Conservation (phyloP, 2,329 filamentous ascomycete species). For the Ophiognomonia clavigignenti-juglandacearum region DNA sequence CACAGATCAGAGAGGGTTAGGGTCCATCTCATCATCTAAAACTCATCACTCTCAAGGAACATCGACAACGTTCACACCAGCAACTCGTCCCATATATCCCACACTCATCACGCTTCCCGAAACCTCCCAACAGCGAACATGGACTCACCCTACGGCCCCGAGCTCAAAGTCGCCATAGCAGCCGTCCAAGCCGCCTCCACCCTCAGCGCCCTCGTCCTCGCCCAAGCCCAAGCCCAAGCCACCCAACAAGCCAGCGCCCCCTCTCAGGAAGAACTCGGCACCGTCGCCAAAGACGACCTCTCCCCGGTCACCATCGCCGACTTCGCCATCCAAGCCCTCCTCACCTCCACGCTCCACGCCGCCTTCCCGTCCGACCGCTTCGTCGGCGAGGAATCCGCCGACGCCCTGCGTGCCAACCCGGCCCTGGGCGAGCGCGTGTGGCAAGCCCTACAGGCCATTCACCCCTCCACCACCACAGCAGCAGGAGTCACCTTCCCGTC, state of each 20-base stretch:
- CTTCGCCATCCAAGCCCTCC: slow-evolving; percentile 53
- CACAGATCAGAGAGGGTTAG: neutral
- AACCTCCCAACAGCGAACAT: slow-evolving; percentile 23
- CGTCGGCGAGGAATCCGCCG: slow-evolving; percentile 52
- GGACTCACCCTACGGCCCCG: slow-evolving; percentile 37
- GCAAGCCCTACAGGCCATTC: slow-evolving; percentile 18
- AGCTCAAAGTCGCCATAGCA: slow-evolving; percentile 38
- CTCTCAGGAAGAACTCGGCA: slow-evolving; percentile 26
- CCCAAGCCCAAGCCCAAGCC: slow-evolving; percentile 4
- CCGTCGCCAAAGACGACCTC: slow-evolving; percentile 48
- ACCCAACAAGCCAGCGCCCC: slow-evolving; percentile 38
- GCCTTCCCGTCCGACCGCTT: slow-evolving; percentile 48
- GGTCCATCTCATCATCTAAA: neutral
- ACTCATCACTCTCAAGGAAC: neutral
- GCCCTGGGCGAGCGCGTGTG: slow-evolving; percentile 43
- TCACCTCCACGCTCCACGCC: slow-evolving; percentile 43
- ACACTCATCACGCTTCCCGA: neutral
- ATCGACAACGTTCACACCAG: no score
- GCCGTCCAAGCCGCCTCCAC: slow-evolving; percentile 41
- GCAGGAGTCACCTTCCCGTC: slow-evolving; percentile 26
- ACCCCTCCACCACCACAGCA: neutral
- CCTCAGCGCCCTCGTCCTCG: slow-evolving; percentile 30
- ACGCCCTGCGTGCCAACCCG: slow-evolving; percentile 37
- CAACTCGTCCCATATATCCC: no score
- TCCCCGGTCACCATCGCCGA: slow-evolving; percentile 56